Base-by-base conservation (phyloP, 2,329 filamentous ascomycete species). In the Aspergillus amoenus region DNA sequence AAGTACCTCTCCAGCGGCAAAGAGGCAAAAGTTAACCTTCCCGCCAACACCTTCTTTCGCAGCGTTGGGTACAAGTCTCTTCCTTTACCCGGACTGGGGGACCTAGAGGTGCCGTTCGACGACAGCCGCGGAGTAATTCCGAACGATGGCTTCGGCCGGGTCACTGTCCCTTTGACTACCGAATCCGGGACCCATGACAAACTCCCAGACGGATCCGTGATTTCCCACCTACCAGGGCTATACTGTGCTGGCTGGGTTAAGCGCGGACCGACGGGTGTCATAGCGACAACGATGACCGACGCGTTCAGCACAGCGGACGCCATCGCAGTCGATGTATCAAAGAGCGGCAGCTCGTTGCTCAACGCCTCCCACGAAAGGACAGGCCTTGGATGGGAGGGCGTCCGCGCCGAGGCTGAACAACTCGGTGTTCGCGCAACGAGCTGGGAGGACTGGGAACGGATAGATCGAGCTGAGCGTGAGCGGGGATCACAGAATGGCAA, bases 181-280 rank as follows among this genome's bases (percentile, higher is more conserved):
- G 64, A 11, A 59, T 60, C 8, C 62, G 66, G 1, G 58, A 68
- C 18, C 6, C 52, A 59, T 42, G 66, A 51, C 40, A 60, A 17
- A 65, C 70, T 62, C 59, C 70, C 70, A 0, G 61, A 73, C 64
- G 62, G 73, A 58, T 66, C 80, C 52, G 65, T 78, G 63, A 75
- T 81, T 60, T 67, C 78, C 63, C 69, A 84, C 71, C 68, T 89
- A 0, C 85, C 88, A 0, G 91, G 93, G 0, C 74, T 96, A 27
- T 99, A 99, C 76, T 96, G 92, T 63, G 90, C 93, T 15, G 94
- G 94, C 0, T 99, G 94, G 94, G 92, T 97, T 9, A 97, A 97
- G 78, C 85, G 89, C 37, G 94, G 94, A 0, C 93, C 94, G 0
- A 97, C 92, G 0, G 94, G 94, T 2, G 93, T 97, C 3, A 99